These are phyloP conservation scores for Ophiostoma quercus DNA, from an alignment of 2,329 filamentous ascomycete genomes.

Conservation along the genomic window DNA sequence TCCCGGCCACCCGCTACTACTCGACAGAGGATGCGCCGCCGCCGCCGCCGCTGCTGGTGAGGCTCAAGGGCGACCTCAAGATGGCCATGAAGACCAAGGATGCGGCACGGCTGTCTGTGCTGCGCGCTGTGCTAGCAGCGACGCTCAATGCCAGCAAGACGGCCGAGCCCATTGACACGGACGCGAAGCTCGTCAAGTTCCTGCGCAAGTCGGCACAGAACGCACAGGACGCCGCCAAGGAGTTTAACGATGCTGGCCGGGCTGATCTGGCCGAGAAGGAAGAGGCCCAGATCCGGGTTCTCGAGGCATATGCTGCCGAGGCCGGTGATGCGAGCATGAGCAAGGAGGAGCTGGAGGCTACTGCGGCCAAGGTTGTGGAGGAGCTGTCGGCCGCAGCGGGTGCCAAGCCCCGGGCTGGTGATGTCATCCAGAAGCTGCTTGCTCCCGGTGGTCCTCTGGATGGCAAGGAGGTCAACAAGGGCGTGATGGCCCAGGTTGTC, in stretches of 20 bases:
- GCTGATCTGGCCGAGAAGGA: constrained; percentile 68
- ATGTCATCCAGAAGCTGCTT: constrained; percentile 58
- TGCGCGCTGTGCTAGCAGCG: constrained; percentile 63
- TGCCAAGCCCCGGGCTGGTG: constrained; percentile 43
- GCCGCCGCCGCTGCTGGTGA: constrained; percentile 46
- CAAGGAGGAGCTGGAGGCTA: constrained; percentile 52
- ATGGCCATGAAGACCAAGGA: constrained; percentile 62
- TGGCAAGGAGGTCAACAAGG: constrained; percentile 60
- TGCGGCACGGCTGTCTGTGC: constrained; percentile 58
- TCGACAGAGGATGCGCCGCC: constrained; percentile 36
- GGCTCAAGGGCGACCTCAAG: constrained; percentile 59
- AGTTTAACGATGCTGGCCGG: constrained; percentile 60
- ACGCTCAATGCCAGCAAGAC: constrained; percentile 74
- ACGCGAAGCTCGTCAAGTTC: constrained; percentile 62
- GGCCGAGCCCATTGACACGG: constrained; percentile 60
- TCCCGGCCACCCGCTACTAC: constrained; percentile 26
- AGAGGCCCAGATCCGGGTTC: constrained; percentile 56
- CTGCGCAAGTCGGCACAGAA: constrained; percentile 59
- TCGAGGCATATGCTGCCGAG: constrained; percentile 59
- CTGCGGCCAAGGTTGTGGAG: constrained; percentile 50
- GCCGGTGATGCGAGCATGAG: constrained; percentile 56
- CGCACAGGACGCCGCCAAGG: constrained; percentile 53
- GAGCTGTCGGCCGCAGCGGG: constrained; percentile 41
- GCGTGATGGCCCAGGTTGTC: constrained; percentile 55
- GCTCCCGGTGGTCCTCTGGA: constrained; percentile 49